These are phyloP conservation scores for Lactifluus subvellereus DNA, from an alignment of 768 basidiomycete species.

Conservation along the genomic window DNA sequence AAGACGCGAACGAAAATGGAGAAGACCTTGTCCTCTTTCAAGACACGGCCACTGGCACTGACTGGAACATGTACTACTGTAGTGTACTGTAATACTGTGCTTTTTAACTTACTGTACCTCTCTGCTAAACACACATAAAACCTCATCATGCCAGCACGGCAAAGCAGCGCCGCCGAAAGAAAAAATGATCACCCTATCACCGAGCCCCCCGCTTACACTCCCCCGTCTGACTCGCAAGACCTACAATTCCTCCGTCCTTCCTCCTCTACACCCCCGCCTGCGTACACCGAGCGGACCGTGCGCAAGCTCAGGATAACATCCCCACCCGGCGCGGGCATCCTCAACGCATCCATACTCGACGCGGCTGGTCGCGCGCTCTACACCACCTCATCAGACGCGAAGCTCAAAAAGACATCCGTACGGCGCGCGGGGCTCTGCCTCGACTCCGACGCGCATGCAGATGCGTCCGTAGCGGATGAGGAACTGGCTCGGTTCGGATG, in stretches of 20 bases:
- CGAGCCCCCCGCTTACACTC: constrained; percentile 10
- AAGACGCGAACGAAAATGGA: constrained; percentile 9
- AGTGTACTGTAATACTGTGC: too few relatives aligned
- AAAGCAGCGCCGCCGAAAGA: neutral
- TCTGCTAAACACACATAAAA: neutral
- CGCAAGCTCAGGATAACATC: too few relatives aligned
- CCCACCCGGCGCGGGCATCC: too few relatives aligned
- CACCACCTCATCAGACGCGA: too few relatives aligned
- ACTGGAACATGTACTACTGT: too few relatives aligned
- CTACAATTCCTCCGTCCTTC: neutral
- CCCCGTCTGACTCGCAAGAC: neutral
- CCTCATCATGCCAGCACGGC: neutral
- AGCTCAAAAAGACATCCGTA: too few relatives aligned
- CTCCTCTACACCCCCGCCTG: constrained; percentile 10
- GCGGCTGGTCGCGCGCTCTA: too few relatives aligned
- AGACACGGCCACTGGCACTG: neutral
- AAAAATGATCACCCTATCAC: neutral
- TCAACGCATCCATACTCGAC: too few relatives aligned
- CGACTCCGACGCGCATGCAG: neutral
- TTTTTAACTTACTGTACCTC: too few relatives aligned
- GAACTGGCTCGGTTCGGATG: constrained; percentile 11
- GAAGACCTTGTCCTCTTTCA: constrained; percentile 15
- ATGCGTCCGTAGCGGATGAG: neutral
- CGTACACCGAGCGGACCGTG: too few relatives aligned
- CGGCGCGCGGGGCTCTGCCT: neutral